phyloP scores from a whole-genome alignment of 306 rosid genomes.

The cucumber (Cucumis sativus) region DNA sequence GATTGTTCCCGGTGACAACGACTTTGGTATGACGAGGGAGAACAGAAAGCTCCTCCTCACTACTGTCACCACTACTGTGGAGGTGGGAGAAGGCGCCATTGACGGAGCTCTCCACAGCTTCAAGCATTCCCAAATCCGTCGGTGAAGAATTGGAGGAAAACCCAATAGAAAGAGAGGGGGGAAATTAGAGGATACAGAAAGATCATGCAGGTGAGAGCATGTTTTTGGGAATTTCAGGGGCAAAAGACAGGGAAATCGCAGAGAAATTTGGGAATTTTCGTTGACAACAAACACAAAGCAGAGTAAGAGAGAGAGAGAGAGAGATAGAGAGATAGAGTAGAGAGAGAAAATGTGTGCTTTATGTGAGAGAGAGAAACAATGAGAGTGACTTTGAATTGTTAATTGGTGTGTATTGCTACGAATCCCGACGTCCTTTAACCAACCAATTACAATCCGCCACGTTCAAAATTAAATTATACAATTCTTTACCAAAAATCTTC shows the following conservation, averaged over 20 bases:
- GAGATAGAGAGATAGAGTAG: constrained; percentile 1
- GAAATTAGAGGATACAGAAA: constrained; percentile 31
- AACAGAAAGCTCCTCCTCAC: constrained; percentile 95
- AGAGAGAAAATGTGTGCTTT: constrained; percentile 3
- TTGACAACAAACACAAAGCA: constrained; percentile 34
- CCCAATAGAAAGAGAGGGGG: constrained; percentile 8
- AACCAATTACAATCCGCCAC: constrained; percentile 41
- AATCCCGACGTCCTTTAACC: constrained; percentile 64
- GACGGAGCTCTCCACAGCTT: constrained; percentile 79
- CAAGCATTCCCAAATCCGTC: constrained; percentile 40
- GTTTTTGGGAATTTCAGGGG: constrained; percentile 25
- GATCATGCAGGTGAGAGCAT: constrained; percentile 47
- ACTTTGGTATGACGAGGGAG: constrained; percentile 97
- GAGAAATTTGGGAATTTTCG: constrained; percentile 35
- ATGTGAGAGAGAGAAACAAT: not conserved
- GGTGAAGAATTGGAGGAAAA: not conserved
- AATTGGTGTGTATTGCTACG: constrained; percentile 67
- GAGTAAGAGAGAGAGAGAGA: constrained; percentile 4
- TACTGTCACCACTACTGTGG: constrained; percentile 83
- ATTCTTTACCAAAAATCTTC: constrained; percentile 7
- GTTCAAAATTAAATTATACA: constrained; percentile 9
- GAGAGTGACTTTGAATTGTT: constrained; percentile 57
- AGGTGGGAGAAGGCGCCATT: constrained; percentile 78
- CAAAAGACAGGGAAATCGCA: constrained; percentile 12
- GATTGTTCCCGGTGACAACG: constrained; percentile 89